Percentiles rank a stretch among this genome's conserved stretches.
phyloP scores from a whole-genome alignment of 2,329 filamentous ascomycete species.

The Exophiala sp. region DNA sequence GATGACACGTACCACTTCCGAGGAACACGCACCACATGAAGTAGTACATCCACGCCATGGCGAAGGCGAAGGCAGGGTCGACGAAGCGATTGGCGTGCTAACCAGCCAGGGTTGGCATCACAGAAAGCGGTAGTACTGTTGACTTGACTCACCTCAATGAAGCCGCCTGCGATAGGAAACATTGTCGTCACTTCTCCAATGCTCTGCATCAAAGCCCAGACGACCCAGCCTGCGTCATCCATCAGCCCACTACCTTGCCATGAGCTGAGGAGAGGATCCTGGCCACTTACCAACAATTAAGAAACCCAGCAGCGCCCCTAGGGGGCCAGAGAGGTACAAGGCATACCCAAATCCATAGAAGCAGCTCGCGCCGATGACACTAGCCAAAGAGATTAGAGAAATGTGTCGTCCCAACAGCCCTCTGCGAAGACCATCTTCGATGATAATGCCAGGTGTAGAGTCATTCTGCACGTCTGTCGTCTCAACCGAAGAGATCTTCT shows the following conservation, averaged over 20 bases:
- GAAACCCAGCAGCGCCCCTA: conserved; percentile 48
- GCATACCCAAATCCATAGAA: conserved; percentile 50
- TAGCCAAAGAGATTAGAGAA: neutral
- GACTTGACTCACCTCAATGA: conserved; percentile 4
- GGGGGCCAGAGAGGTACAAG: conserved; percentile 45
- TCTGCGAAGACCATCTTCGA: conserved; percentile 2
- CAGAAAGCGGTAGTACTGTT: no score
- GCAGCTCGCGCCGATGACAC: conserved; percentile 40
- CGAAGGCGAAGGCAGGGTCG: conserved; percentile 46
- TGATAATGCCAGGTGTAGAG: neutral
- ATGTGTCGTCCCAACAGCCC: neutral
- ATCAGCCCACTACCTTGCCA: no score
- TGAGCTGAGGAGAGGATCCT: neutral
- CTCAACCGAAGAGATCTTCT: neutral
- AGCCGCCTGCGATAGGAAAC: conserved; percentile 7
- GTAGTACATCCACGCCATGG: conserved; percentile 43
- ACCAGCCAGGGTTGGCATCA: no score
- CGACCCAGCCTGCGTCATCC: neutral
- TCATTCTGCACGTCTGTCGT: neutral
- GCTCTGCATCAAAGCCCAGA: conserved; percentile 10
- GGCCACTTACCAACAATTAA: conserved; percentile 38
- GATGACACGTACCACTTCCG: no score
- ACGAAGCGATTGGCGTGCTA: conserved; percentile 35
- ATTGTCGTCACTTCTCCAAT: conserved; percentile 8
- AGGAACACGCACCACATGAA: conserved; percentile 35